A percentile compares a stretch with the other conserved stretches of the same genome.
Evolutionary conservation across 768 basidiomycete genomes (phyloP).

Genomic region (Pulveroboletus sp.): DNA sequence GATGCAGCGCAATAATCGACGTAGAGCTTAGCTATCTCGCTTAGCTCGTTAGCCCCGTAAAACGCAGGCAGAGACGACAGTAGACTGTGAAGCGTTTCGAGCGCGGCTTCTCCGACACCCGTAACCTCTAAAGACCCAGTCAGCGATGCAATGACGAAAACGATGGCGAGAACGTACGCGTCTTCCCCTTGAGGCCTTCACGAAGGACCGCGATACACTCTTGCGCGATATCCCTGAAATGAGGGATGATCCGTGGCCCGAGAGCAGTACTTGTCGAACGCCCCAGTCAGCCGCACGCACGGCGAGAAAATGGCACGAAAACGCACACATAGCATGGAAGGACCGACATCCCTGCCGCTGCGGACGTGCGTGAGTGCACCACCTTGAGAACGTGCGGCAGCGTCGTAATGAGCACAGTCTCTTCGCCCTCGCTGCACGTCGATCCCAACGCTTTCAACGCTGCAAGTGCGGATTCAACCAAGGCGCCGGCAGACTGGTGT

Average conservation of each 20-base stretch:
- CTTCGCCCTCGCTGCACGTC: constrained; percentile 63
- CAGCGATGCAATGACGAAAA: not conserved
- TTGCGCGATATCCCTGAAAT: constrained; percentile 67
- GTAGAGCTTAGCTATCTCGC: constrained; percentile 52
- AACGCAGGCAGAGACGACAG: constrained; percentile 79
- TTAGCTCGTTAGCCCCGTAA: constrained; percentile 61
- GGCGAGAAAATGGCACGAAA: not conserved
- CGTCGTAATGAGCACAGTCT: constrained; percentile 52
- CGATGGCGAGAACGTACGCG: constrained; percentile 28
- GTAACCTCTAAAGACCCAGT: constrained; percentile 25
- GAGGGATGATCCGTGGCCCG: constrained; percentile 85
- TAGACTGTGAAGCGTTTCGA: constrained; percentile 59
- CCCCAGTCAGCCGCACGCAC: constrained; percentile 3
- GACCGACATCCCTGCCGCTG: constrained; percentile 46
- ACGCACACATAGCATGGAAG: constrained; percentile 60
- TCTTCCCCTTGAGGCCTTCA: constrained; percentile 32
- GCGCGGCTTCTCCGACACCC: constrained; percentile 33
- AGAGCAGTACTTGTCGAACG: constrained; percentile 53
- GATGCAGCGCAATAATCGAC: constrained; percentile 38
- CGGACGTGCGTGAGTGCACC: constrained; percentile 38
- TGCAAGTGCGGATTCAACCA: constrained; percentile 48
- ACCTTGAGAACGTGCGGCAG: constrained; percentile 56
- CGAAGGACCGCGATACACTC: constrained; percentile 50
- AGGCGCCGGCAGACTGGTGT: constrained; percentile 35
- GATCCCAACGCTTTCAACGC: constrained; percentile 58